Evolutionary conservation across 1,284 basidiomycete genomes (phyloP).

Genomic region (Malassezia nana): DNA sequence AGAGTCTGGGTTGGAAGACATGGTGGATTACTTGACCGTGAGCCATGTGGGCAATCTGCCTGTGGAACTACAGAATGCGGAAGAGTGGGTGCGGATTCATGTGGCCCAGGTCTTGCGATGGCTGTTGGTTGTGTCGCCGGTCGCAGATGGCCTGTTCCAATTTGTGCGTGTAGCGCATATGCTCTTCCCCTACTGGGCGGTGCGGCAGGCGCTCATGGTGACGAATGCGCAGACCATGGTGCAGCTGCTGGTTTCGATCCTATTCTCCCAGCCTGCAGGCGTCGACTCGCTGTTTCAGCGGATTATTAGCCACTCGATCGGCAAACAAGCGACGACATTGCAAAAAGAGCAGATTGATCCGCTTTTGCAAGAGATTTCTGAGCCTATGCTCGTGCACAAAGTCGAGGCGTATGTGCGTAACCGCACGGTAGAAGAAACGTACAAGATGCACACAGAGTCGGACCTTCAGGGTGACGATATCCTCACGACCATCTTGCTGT

Average conservation of each 20-base stretch:
- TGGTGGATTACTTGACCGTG: conserved; percentile 32
- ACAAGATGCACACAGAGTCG: conserved; percentile 23
- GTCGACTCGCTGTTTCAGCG: conserved; percentile 45
- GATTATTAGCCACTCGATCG: conserved; percentile 36
- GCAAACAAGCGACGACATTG: conserved; percentile 29
- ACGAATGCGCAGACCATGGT: conserved; percentile 46
- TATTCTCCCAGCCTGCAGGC: conserved; percentile 44
- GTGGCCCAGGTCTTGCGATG: conserved; percentile 39
- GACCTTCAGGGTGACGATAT: conserved; percentile 37
- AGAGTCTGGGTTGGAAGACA: conserved; percentile 41
- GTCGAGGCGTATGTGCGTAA: conserved; percentile 41
- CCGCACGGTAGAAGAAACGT: conserved; percentile 33
- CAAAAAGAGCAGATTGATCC: conserved; percentile 41
- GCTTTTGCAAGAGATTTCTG: conserved; percentile 34
- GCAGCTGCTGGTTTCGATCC: conserved; percentile 34
- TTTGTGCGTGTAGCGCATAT: conserved; percentile 39
- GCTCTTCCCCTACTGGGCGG: conserved; percentile 47
- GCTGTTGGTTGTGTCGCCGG: conserved; percentile 38
- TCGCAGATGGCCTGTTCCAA: conserved; percentile 37
- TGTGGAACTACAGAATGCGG: conserved; percentile 34
- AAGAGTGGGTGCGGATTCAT: conserved; percentile 39
- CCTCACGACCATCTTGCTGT: conserved; percentile 39
- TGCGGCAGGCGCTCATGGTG: conserved; percentile 41
- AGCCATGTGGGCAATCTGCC: conserved; percentile 40
- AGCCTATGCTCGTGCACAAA: conserved; percentile 33